Evolutionary conservation across 2,329 filamentous ascomycete genomes (phyloP), one percentile per base, ranked within the genome.

Genomic region (Byssochlamys sp.): DNA sequence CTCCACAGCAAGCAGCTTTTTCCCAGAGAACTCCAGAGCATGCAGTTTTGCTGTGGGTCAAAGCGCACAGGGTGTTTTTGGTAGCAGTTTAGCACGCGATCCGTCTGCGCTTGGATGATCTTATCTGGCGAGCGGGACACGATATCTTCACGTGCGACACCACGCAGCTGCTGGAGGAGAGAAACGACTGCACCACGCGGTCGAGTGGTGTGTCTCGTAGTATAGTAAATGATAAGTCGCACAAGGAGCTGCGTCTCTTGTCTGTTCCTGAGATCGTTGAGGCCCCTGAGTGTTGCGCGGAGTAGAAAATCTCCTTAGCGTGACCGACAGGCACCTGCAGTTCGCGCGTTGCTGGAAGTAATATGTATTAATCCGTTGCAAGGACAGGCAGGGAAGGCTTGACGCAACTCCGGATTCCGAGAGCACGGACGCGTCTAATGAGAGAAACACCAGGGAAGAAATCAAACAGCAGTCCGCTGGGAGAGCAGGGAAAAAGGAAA

Each of bases 241-340:
- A 7, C 14, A 14, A 45, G 39, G 14, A 45, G 39, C 2, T 19
- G 39, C 19, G 39, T 45, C 19, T 45, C n/a, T 45, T 6, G 5
- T n/a, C n/a, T 7, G n/a, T 24, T 19, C n/a, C 39, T 24, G 39
- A 19, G 39, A 45, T 19, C 60, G 63, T 54, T 53, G 60, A 57
- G 59, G 58, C 61, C 60, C 60, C 60, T 59, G 56, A 55, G 57
- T 50, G 54, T 19, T 10, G 19, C 39, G 39, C 39, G 6, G 11
- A 45, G 26, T 57, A 53, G 55, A 55, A 55, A 55, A 59, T 45
- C 52, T 52, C 55, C 50, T 52, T 52, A 57, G 31, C 48, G 54
- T 27, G 53, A 27, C 31, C 39, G 39, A 45, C 39, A 19, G 39
- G n/a, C 39, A 45, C 39, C 39, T 19, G 14, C n/a, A 24, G 39